phyloP scores from a whole-genome alignment of 805 yeast species.

The Metschnikowia borealis region DNA sequence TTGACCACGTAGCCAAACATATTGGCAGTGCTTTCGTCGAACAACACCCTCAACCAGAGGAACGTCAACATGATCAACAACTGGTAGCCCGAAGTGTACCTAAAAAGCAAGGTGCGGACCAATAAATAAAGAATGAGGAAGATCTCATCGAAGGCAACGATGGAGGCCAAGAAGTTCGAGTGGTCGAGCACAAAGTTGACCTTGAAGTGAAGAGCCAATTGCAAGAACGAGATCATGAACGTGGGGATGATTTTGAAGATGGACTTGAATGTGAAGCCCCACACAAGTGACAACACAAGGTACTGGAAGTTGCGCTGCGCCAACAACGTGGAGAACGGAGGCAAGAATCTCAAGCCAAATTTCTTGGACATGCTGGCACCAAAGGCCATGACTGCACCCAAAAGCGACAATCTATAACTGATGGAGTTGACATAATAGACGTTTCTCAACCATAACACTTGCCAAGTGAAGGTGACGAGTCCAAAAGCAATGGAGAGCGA shows the following conservation, averaged over 20 bases:
- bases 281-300: constrained; percentile 48
- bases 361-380: constrained; percentile 52
- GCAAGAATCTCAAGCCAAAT: constrained; percentile 53
- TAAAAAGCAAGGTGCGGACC: constrained; percentile 56
- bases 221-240: constrained; percentile 53
- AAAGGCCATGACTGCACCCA: constrained; percentile 55
- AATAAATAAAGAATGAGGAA: constrained; percentile 49
- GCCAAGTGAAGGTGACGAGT: constrained; percentile 32
- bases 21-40: constrained; percentile 43
- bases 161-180: constrained; percentile 36
- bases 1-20: constrained; percentile 40
- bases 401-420: constrained; percentile 49
- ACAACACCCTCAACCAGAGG: constrained; percentile 70
- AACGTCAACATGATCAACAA: constrained; percentile 53
- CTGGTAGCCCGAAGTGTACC: constrained; percentile 69
- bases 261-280: constrained; percentile 65
- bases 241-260: constrained; percentile 63
- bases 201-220: constrained; percentile 43
- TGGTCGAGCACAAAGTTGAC: constrained; percentile 37
- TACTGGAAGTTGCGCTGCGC: constrained; percentile 77
- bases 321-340: constrained; percentile 59
- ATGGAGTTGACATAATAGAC: constrained; percentile 44
- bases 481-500: constrained; percentile 43
- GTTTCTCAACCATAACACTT: constrained; percentile 37
- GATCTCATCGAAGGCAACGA: constrained; percentile 61